Evolutionary conservation across 129 eudicot genomes (phyloP), one percentile per base, ranked within the genome.

Genomic region (Mikania micrantha): DNA sequence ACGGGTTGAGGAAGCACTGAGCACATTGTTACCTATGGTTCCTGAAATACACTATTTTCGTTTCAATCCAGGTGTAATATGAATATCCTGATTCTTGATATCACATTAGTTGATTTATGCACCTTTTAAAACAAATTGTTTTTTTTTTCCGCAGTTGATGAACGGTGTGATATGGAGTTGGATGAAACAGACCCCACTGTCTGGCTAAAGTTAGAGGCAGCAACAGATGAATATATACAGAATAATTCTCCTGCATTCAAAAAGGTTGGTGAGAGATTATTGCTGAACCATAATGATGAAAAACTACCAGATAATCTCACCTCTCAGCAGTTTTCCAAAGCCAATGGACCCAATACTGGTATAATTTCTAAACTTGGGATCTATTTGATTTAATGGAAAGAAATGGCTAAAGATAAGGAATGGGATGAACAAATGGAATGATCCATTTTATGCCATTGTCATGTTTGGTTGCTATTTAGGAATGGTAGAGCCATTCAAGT

Each of bases 111-210:
- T 52, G 67, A 19, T 53, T 41, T 34, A 27, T 10, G 24, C 60
- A 11, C 31, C 17, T 20, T 16, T 41, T 32, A 40, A 52, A 29
- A 10, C 40, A 12, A 39, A 25, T 4, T 16, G 17, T 2, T 25
- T 9, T 34, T 71, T 5, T 5, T 69, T 2, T 70, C 73, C 34
- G 47, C 84, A 94, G 99, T 94, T 71, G 99, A 94, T 83, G 99
- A 94, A 49, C 97, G 99, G 7, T 94, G 97, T 83, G 99, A 94
- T 69, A 94, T 94, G 99, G 99, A 94, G 78, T 76, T 94, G 62
- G 99, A 94, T 79, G 99, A 94, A 67, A 94, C 99, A 44, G 99
- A 94, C 64, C 99, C 97, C 49, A 83, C 90, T 7, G 54, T 88
- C 31, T 94, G 99, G 99, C 71, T 81, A 70, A 89, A 78, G 83